phyloP scores from a whole-genome alignment of 805 yeast genomes.

The Teunomyces pallodes region DNA sequence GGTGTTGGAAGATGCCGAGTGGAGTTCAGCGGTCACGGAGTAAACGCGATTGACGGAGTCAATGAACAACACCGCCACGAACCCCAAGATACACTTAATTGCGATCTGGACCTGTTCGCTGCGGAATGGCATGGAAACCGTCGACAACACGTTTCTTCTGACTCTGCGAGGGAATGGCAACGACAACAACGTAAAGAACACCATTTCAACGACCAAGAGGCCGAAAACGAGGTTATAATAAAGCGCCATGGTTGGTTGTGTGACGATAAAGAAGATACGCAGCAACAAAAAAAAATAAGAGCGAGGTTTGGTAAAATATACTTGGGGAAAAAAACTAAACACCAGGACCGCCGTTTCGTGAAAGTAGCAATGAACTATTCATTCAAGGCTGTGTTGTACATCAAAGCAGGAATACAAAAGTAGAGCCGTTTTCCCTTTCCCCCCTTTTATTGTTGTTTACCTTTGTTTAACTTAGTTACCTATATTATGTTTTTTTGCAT shows the following conservation, averaged over 20 bases:
- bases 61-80: constrained; percentile 76
- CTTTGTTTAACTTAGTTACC: too few species aligned
- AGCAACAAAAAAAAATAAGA: too few species aligned
- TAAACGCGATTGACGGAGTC: constrained; percentile 86
- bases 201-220: constrained; percentile 77
- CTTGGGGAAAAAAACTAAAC: too few species aligned
- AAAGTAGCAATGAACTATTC: too few species aligned
- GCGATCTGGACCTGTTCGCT: constrained; percentile 72
- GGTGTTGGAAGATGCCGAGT: constrained; percentile 26
- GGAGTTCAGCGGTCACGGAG: constrained; percentile 63
- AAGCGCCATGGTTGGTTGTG: constrained; percentile 32
- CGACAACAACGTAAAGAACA: constrained; percentile 72
- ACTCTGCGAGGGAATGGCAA: constrained; percentile 78
- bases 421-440: too few species aligned
- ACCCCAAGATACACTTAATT: constrained; percentile 76
- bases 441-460: too few species aligned
- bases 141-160: constrained; percentile 64
- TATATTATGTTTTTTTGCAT: too few species aligned
- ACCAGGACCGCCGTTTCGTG: too few species aligned
- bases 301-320: too few species aligned
- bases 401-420: too few species aligned
- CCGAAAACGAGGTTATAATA: constrained; percentile 60
- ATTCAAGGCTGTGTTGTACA: too few species aligned
- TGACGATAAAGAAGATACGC: neutral
- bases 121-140: constrained; percentile 66